A percentile compares a stretch with the other conserved stretches of the same genome.
phyloP scores from a whole-genome alignment of 2,329 filamentous ascomycete species.

The Sodiomyces alkalinus region DNA sequence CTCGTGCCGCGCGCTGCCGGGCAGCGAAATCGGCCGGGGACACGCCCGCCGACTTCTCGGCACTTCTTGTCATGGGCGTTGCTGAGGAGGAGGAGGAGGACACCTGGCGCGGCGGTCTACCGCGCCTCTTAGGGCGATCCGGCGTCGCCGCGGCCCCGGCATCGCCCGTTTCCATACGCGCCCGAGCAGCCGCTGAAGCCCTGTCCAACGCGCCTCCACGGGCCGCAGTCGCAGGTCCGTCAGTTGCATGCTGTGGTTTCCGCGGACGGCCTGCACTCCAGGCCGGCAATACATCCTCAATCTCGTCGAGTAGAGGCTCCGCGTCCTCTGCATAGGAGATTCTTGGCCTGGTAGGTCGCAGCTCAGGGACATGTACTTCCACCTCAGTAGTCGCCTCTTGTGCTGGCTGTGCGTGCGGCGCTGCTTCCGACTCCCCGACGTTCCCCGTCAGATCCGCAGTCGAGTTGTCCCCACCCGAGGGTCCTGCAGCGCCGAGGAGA shows the following conservation, averaged over 20 bases:
- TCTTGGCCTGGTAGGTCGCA: conserved; percentile 37
- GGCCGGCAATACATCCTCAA: conserved; percentile 19
- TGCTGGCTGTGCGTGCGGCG: conserved; percentile 4
- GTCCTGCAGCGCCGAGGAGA: conserved; percentile 20
- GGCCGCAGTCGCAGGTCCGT: not conserved
- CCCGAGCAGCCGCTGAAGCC: conserved; percentile 20
- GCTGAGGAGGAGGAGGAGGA: conserved; percentile 20
- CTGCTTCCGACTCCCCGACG: conserved; percentile 7
- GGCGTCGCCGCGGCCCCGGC: conserved; percentile 5
- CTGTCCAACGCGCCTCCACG: not conserved
- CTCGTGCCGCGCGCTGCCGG: conserved; percentile 3
- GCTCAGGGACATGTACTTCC: conserved; percentile 25
- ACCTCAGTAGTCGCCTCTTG: conserved; percentile 1
- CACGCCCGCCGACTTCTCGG: conserved; percentile 2
- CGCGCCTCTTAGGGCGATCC: no score
- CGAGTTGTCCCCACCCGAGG: not conserved
- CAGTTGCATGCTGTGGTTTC: not conserved
- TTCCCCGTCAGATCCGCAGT: conserved; percentile 8
- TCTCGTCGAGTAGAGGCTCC: conserved; percentile 24
- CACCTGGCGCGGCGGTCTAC: no score
- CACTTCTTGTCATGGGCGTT: conserved; percentile 2
- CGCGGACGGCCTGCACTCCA: conserved; percentile 4
- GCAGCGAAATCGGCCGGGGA: conserved; percentile 5
- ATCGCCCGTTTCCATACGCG: conserved; percentile 8
- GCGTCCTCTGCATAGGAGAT: conserved; percentile 34